phyloP scores from a whole-genome alignment of 2,329 filamentous ascomycete genomes.

The Pestalotiopsis sp. region DNA sequence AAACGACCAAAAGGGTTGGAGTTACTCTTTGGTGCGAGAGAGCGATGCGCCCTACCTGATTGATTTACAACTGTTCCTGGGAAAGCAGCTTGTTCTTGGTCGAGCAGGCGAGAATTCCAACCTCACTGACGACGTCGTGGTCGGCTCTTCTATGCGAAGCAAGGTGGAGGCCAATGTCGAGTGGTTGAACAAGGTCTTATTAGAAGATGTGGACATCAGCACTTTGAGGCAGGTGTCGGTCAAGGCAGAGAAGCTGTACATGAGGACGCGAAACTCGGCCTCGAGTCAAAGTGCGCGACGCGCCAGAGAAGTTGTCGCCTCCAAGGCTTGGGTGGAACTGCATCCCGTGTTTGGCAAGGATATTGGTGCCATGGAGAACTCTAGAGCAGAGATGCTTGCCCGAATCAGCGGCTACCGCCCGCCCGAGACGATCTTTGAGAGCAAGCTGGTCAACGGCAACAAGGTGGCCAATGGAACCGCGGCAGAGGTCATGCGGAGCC shows the following conservation, averaged over 20 bases:
- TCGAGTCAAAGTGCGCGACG: conserved; percentile 88
- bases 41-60: conserved; percentile 89
- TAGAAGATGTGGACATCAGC: conserved; percentile 72
- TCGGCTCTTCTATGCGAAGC: conserved; percentile 74
- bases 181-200: conserved; percentile 77
- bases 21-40: conserved; percentile 87
- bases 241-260: conserved; percentile 92
- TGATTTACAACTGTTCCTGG: conserved; percentile 91
- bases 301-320: conserved; percentile 73
- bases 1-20: conserved; percentile 91
- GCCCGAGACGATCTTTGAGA: conserved; percentile 92
- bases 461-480: conserved; percentile 42
- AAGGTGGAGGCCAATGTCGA: conserved; percentile 75
- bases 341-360: conserved; percentile 80
- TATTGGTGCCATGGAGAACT: conserved; percentile 63
- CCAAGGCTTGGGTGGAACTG: conserved; percentile 69
- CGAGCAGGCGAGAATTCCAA: conserved; percentile 62
- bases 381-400: conserved; percentile 83
- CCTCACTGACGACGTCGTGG: conserved; percentile 80
- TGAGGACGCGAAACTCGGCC: conserved; percentile 85
- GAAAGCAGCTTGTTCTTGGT: conserved; percentile 78
- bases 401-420: conserved; percentile 87
- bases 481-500: conserved; percentile 58
- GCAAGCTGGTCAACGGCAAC: conserved; percentile 12
- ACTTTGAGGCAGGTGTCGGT: conserved; percentile 70